Evolutionary conservation across 2,329 filamentous ascomycete species (phyloP).

Genomic region (Ramularia endophylla): DNA sequence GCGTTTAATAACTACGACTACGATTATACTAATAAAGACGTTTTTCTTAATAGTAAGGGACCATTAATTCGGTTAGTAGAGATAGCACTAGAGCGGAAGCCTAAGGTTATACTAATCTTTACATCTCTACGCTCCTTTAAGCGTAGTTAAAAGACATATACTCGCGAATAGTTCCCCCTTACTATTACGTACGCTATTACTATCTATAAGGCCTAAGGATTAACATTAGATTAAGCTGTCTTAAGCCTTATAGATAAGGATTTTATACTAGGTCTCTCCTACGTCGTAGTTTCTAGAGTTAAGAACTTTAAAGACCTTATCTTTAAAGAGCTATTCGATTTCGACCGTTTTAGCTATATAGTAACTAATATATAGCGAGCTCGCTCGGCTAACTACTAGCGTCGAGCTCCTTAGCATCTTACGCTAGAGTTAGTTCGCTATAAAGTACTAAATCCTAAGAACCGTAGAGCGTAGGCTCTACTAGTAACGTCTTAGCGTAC

Average conservation of each 20-base stretch:
- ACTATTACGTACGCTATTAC: background rate
- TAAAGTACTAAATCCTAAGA: no score
- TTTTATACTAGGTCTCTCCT: background rate
- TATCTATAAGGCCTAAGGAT: conserved; percentile 1
- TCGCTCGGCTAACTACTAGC: no score
- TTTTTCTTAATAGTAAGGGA: no score
- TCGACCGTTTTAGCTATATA: background rate
- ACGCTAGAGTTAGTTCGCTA: no score
- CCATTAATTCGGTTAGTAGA: no score
- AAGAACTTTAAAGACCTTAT: background rate
- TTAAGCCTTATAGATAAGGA: background rate
- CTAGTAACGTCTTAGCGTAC: no score
- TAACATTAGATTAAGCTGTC: background rate
- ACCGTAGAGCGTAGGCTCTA: no score
- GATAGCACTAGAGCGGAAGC: background rate
- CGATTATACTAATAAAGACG: background rate
- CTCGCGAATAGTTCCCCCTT: background rate
- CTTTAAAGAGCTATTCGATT: background rate
- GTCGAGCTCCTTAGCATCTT: no score
- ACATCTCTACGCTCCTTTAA: background rate
- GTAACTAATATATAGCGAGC: no score
- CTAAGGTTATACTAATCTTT: no score
- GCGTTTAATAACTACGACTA: no score
- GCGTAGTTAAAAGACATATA: background rate
- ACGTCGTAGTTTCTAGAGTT: background rate